Percentiles rank a stretch among this genome's conserved stretches.
phyloP scores from a whole-genome alignment of 345 rosid species.

The Brassica rapa region DNA sequence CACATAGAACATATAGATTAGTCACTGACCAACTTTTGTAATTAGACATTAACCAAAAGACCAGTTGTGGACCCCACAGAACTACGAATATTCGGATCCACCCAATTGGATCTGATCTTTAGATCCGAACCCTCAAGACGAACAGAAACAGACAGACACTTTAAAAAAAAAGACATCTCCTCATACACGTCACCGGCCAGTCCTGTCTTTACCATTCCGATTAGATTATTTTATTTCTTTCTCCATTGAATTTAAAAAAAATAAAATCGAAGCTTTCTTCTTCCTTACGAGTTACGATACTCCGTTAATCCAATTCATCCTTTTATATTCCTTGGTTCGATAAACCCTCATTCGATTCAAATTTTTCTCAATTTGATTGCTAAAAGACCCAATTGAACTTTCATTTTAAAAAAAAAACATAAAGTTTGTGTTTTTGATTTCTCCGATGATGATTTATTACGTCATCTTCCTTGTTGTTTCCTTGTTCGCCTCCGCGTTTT shows the following conservation, averaged over 20 bases:
- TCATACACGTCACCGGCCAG: not conserved
- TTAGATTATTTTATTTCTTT: not conserved
- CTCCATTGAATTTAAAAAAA: not conserved
- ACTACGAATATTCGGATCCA: conserved; percentile 10
- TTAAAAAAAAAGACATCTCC: no score
- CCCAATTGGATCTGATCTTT: not conserved
- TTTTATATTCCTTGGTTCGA: not conserved
- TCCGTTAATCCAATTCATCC: not conserved
- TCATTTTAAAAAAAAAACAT: not conserved
- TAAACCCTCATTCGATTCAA: conserved; percentile 9
- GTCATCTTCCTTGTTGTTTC: conserved; percentile 43
- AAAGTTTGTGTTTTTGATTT: not conserved
- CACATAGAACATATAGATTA: no score
- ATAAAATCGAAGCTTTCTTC: conserved; percentile 11
- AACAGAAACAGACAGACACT: not conserved
- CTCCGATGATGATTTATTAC: conserved; percentile 43
- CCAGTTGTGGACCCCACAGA: not conserved
- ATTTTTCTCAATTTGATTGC: not conserved
- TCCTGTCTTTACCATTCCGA: not conserved
- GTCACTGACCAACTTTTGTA: not conserved
- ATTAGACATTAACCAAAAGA: not conserved
- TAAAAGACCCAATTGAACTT: not conserved
- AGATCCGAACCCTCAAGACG: conserved; percentile 11
- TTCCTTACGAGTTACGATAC: not conserved
- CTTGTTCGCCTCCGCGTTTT: conserved; percentile 41